phyloP scores from a whole-genome alignment of 176 grass and related monocot species.

The Ensete glaucum region DNA sequence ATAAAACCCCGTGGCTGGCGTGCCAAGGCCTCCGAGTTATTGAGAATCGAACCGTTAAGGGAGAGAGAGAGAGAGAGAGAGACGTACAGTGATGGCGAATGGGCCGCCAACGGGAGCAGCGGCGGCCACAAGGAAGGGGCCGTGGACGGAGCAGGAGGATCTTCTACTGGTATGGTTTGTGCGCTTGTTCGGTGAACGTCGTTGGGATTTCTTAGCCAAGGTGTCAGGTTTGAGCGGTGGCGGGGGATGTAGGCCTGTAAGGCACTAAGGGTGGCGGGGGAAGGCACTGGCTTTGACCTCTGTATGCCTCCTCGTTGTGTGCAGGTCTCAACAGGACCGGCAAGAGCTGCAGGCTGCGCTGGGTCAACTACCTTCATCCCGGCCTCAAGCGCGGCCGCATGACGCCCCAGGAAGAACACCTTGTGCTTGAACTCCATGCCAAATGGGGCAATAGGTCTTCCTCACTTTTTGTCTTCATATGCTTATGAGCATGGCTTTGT shows the following conservation, averaged over 20 bases:
- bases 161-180: slow-evolving; percentile 99
- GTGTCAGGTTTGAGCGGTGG: slow-evolving; percentile 99
- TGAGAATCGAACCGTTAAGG: neutral
- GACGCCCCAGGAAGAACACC: slow-evolving; percentile 74
- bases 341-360: slow-evolving; percentile 82
- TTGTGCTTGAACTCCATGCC: slow-evolving; percentile 60
- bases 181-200: slow-evolving; percentile 97
- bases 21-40: neutral
- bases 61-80: neutral
- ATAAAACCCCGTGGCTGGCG: neutral
- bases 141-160: slow-evolving; percentile 97
- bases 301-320: slow-evolving; percentile 9
- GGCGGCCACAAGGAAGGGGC: slow-evolving; percentile 45
- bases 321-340: slow-evolving; percentile 78
- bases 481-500: slow-evolving; percentile 2
- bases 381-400: slow-evolving; percentile 73
- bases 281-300: neutral
- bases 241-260: slow-evolving; percentile 38
- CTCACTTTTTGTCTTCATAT: neutral
- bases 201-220: slow-evolving; percentile 99
- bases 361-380: slow-evolving; percentile 90
- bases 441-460: slow-evolving; percentile 64
- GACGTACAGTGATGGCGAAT: slow-evolving; percentile 3
- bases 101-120: neutral
- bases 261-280: neutral